These are phyloP conservation scores for Thraustochytrium sp. DNA, from an alignment of 352 stramenopile genomes.

Conservation along the genomic window DNA sequence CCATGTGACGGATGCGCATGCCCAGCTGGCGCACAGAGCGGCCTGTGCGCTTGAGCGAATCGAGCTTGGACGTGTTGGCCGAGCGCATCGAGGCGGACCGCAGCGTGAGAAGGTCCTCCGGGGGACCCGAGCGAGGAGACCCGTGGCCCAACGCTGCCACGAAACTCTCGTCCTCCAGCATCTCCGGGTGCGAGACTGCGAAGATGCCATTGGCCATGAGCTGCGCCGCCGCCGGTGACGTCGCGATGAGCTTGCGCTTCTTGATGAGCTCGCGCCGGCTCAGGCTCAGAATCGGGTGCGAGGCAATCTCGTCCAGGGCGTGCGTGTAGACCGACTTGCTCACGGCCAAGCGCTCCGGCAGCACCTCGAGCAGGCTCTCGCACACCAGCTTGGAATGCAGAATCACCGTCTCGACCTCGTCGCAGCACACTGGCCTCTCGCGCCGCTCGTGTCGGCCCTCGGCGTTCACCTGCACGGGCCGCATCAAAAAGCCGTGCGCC, in stretches of 20 bases:
- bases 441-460: neutral
- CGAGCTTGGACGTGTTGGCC: neutral
- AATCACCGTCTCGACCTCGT: slow-evolving; percentile 34
- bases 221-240: neutral
- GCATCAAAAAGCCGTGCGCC: neutral
- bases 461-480: neutral
- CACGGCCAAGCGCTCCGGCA: neutral
- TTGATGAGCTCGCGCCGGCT: neutral
- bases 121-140: neutral
- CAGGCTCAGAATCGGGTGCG: neutral
- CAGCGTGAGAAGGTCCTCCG: neutral
- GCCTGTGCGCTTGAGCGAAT: neutral
- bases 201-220: neutral
- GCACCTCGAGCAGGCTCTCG: slow-evolving; percentile 19
- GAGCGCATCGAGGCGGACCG: neutral
- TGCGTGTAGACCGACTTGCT: neutral
- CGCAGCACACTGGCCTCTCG: neutral
- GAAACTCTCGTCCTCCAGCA: neutral
- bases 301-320: neutral
- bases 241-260: neutral
- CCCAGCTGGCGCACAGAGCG: neutral
- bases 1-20: neutral
- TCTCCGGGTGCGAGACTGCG: neutral
- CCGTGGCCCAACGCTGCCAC: too few species aligned
- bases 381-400: slow-evolving; percentile 27